Base-by-base conservation (phyloP, 1,284 basidiomycete species). In the Cerioporus squamosus region DNA sequence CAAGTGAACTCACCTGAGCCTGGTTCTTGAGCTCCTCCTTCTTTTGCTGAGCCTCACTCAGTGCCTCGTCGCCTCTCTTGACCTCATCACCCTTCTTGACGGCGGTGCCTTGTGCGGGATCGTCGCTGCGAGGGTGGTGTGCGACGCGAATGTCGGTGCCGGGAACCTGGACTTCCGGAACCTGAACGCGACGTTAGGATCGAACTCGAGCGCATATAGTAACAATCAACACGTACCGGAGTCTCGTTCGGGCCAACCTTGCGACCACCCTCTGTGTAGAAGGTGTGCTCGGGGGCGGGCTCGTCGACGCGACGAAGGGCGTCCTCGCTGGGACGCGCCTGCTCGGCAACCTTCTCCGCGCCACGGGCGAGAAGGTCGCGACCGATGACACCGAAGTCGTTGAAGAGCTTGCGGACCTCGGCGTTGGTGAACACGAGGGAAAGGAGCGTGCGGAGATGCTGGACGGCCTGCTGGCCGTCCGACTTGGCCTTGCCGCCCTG, bases 401-500 rank as follows among this genome's bases (percentile, higher is more conserved):
- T 84, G 54, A 95, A 74, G 51, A 96, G 87, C 75, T 97, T 97
- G 70, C 94, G 90, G 39, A 93, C 89, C 77, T 97, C 95, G 1
- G 88, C 89, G 78, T 97, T 97, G 72, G 94, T 96, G 64, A 94
- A 79, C 68, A 97, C 82, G 65, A 97, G 88, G 22, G 83, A 84
- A 53, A 91, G 76, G 50, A 97, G 82, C 0, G 93, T 94, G 64
- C 93, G 90, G 22, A 97, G 81, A 75, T 97, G 92, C 59, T 83
- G 82, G 43, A 88, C 83, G 18, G 93, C 94, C 50, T 66, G 71
- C 62, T 88, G 75, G 44, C 80, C 79, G 57, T 95, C 91, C n/a
- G 77, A 69, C 56, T 81, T 78, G 18, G 78, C 77, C 66, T 88
- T 88, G 1, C 81, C 76, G 60, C 80, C 78, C 61, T 82, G 79